These are phyloP conservation scores for Tricholoma sp. DNA, from an alignment of 768 basidiomycete species.

Conservation along the genomic window DNA sequence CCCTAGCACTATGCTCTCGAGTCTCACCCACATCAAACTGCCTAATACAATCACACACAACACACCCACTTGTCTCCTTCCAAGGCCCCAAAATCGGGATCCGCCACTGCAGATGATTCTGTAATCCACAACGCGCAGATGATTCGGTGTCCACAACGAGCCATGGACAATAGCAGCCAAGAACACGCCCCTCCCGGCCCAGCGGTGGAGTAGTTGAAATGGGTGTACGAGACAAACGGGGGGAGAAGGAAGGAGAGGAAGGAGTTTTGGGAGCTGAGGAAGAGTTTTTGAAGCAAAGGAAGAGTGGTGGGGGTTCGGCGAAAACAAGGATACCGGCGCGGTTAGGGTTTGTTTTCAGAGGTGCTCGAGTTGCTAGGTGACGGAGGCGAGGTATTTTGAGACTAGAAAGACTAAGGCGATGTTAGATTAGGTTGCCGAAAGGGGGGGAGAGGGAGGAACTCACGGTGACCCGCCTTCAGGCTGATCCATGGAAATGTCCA, in stretches of 20 bases:
- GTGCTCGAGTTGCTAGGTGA: constrained; percentile 52
- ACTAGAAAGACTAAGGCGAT: constrained; percentile 51
- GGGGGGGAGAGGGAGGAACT: constrained; percentile 9
- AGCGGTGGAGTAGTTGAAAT: constrained; percentile 75
- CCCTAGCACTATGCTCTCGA: constrained; percentile 63
- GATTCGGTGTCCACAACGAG: constrained; percentile 50
- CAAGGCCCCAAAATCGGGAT: constrained; percentile 60
- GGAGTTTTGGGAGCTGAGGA: too few relatives aligned
- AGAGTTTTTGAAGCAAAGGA: constrained; percentile 60
- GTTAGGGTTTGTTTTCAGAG: constrained; percentile 67
- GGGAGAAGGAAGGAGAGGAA: constrained; percentile 54
- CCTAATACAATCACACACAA: constrained; percentile 63
- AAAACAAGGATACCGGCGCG: constrained; percentile 60
- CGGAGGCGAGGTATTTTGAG: constrained; percentile 47
- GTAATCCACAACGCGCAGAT: too few relatives aligned
- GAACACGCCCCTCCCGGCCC: constrained; percentile 54
- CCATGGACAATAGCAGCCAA: constrained; percentile 51
- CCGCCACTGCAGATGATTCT: constrained; percentile 55
- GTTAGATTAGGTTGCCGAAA: not conserved
- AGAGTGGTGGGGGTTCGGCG: constrained; percentile 57
- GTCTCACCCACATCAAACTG: constrained; percentile 56
- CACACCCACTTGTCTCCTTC: constrained; percentile 66
- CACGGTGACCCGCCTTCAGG: constrained; percentile 58
- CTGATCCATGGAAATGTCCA: constrained; percentile 49
- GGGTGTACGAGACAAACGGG: constrained; percentile 62